A percentile compares a stretch with the other conserved stretches of the same genome.
Evolutionary conservation across 176 grass and related monocot species (phyloP).

Genomic region (Cocos nucifera): DNA sequence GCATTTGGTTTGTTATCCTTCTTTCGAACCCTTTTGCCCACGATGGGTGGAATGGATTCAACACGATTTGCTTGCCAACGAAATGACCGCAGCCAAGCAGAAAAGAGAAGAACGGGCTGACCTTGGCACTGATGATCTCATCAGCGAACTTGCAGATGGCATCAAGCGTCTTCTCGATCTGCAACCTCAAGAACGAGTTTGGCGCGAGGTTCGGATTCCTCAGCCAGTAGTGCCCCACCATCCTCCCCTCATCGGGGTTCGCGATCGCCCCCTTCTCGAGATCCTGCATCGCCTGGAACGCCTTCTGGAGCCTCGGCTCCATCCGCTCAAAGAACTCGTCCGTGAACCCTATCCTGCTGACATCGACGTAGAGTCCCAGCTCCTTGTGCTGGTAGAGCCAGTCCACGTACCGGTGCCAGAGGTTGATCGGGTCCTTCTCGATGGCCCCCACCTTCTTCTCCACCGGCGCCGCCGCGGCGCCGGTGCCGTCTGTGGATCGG

Average conservation of each 20-base stretch:
- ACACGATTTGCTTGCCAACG: too few relatives aligned
- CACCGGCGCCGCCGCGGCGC: constrained; percentile 19
- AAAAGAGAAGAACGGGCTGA: neutral
- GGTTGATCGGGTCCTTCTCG: constrained; percentile 82
- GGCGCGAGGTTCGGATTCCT: constrained; percentile 62
- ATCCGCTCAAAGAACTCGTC: constrained; percentile 71
- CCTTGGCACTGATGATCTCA: constrained; percentile 74
- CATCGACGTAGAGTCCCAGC: constrained; percentile 83
- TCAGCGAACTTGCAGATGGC: constrained; percentile 67
- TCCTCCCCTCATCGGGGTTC: constrained; percentile 82
- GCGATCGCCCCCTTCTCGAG: constrained; percentile 98
- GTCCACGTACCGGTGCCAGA: constrained; percentile 80
- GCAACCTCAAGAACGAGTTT: constrained; percentile 49
- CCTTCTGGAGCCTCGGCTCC: constrained; percentile 63
- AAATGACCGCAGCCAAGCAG: too few relatives aligned
- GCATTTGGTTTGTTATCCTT: too few relatives aligned
- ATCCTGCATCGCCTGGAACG: constrained; percentile 74
- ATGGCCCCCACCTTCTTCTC: constrained; percentile 13
- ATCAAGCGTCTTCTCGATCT: constrained; percentile 79
- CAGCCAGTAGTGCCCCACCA: constrained; percentile 98
- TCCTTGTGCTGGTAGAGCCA: constrained; percentile 99
- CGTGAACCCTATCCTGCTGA: constrained; percentile 91
- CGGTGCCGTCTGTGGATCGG: constrained; percentile 33
- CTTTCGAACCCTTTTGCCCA: too few relatives aligned
- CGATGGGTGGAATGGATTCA: too few relatives aligned